Evolutionary conservation across 345 rosid genomes (phyloP), one percentile per base, ranked within the genome.

Genomic region (Pugionium dolabratum): DNA sequence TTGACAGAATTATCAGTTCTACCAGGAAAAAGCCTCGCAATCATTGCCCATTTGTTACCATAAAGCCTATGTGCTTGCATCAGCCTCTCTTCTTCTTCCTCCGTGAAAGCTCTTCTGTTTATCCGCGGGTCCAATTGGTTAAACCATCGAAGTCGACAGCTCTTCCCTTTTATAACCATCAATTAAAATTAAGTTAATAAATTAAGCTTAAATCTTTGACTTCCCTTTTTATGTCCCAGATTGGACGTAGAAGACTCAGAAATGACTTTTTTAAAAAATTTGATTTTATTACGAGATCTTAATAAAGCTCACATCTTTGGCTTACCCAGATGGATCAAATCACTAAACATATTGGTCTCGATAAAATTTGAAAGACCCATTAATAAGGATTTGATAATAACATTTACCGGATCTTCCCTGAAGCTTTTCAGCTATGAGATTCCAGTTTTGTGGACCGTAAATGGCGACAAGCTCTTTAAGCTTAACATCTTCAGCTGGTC

Each of bases 41-140:
- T 94, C 96, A 94, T 86, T 49, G 99, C 97, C 99, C 99, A 94
- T 75, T 90, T 90, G 88, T 90, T 94, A 3, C 96, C 99, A 70
- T 94, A 90, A 41, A 90, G 78, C 60, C 97, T 84, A 72, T 94
- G 97, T 44, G 96, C 95, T 75, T 88, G 94, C 89, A 94, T 80
- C 32, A 94, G 80, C 70, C 91, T 88, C 76, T 94, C 99, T 39
- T 94, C 99, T 79, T 94, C 99, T 59, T 94, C 99, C 62, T 90
- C 97, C 1, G 78, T 90, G 70, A 90, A 90, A 1, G 96, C 95
- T 73, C 90, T 85, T 68, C 92, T 77, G 67, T 86, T 94, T 67
- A 94, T 94, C 75, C 95, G 88, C 27, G 99, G 97, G 55, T 94
- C 99, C 71, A 94, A 64, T 81, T 94, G 99, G 72, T 94, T 94